Base-by-base conservation (phyloP, 2,329 filamentous ascomycete genomes). In the Penicillium decumbens region DNA sequence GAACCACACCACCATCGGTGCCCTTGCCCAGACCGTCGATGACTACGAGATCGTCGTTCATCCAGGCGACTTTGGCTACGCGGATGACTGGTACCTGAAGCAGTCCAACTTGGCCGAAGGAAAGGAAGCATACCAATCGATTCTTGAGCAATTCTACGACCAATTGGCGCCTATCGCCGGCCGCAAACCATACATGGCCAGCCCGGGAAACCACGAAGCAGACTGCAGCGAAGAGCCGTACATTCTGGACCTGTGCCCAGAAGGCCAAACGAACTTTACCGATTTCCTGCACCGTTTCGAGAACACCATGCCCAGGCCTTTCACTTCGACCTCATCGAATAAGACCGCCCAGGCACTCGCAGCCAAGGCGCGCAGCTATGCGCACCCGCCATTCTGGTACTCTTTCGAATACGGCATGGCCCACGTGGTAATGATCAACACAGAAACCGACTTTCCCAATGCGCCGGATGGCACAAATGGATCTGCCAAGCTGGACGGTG, bases 161-260 rank as follows among this genome's bases (percentile, higher is more conserved):
- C 77, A 82, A 56, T 71, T 82, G 0, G 74, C 76, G 0, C 77
- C 80, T 3, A 75, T 83, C 43, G 61, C 80, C 1, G 73, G 68
- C 15, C 73, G 75, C 41, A 81, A 82, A 63, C 67, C 73, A 0
- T 84, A 83, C 70, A 80, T 80, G 77, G 74, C 73, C 6, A 72
- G 71, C 15, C 79, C 79, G 0, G 81, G 81, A 0, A 84, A 83
- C 63, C 80, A 84, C 62, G 81, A 83, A 61, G 79, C 80, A 0
- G 66, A 70, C 38, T 82, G 80, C 60, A 60, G 55, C 1, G 63
- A 67, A 33, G 58, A 66, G 15, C 61, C 64, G 7, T 60, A 57
- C 35, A 49, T 58, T 0, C 45, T 52, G 1, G 49, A 53, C 1
- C 58, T 63, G 5, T 67, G 65, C 42, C 64, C 63, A 0, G 65